These are phyloP conservation scores for Pestalotiopsis sp. DNA, from an alignment of 2,329 filamentous ascomycete species.

Conservation along the genomic window DNA sequence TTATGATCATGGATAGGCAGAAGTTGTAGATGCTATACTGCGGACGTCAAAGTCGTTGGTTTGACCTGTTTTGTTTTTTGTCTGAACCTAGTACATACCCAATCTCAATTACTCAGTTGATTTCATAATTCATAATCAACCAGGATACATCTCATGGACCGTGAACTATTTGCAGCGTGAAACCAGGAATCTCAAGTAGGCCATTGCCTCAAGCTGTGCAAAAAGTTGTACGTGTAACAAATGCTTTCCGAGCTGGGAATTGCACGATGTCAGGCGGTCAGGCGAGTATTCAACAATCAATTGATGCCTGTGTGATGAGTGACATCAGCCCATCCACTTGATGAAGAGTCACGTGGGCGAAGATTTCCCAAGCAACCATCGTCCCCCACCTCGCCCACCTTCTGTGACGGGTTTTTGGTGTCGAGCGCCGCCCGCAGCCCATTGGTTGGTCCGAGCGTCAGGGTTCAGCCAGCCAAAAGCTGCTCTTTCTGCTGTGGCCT, in stretches of 20 bases:
- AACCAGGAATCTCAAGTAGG: too few relatives aligned
- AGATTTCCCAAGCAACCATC: not conserved
- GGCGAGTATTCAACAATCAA: not conserved
- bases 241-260: too few relatives aligned
- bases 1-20: not conserved
- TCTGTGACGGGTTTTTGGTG: not conserved
- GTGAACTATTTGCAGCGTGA: not conserved
- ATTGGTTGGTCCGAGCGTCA: conserved; percentile 6
- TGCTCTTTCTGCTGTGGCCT: not conserved
- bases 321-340: not conserved
- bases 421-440: not conserved
- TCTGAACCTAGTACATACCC: not conserved
- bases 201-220: too few relatives aligned
- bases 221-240: too few relatives aligned
- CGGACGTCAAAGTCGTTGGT: not conserved
- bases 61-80: not conserved
- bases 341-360: not conserved
- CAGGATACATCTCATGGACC: not conserved
- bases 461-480: not conserved
- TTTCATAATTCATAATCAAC: too few relatives aligned
- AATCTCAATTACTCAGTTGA: too few relatives aligned
- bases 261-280: too few relatives aligned
- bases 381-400: not conserved
- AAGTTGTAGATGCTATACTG: not conserved
- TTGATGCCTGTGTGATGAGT: not conserved